Conservation (phyloP, 139 green algal species). For the Asterochloris erici region DNA sequence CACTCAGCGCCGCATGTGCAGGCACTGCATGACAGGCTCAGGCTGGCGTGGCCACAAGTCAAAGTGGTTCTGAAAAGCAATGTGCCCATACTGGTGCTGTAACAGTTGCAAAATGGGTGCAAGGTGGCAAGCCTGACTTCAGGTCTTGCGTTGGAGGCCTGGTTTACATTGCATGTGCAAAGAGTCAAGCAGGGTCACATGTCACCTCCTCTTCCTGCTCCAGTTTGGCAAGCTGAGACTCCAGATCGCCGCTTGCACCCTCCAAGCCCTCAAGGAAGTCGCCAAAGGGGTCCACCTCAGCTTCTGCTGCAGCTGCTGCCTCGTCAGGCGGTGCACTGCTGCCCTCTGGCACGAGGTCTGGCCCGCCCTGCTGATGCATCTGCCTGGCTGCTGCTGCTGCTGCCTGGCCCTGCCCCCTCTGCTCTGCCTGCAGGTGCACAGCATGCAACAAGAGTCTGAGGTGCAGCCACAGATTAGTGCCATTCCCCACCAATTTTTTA, state of each 20-base stretch:
- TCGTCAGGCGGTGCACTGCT: not conserved
- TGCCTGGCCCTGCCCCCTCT: not conserved
- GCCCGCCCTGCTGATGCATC: not conserved
- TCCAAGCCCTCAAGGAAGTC: not conserved
- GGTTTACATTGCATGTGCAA: too few species aligned
- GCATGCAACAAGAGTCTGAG: too few species aligned
- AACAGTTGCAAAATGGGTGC: too few species aligned
- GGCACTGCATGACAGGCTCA: too few species aligned
- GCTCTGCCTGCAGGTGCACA: not conserved
- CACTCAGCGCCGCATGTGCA: too few species aligned
- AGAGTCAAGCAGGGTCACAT: not conserved
- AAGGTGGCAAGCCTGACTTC: too few species aligned
- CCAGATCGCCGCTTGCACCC: constrained; percentile 19
- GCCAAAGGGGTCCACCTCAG: not conserved
- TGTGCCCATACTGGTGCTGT: too few species aligned
- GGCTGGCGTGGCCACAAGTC: too few species aligned
- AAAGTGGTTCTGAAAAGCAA: too few species aligned
- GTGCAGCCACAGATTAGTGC: too few species aligned
- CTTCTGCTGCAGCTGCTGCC: not conserved
- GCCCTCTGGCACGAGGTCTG: not conserved
- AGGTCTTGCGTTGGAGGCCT: too few species aligned
- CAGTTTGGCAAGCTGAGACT: constrained; percentile 30
- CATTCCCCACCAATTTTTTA: too few species aligned
- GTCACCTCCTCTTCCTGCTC: constrained; percentile 28
- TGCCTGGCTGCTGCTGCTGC: not conserved